Evolutionary conservation across 495 filamentous ascomycete species (phyloP), one percentile per base, ranked within the genome.

Genomic region (Collariella sp.): DNA sequence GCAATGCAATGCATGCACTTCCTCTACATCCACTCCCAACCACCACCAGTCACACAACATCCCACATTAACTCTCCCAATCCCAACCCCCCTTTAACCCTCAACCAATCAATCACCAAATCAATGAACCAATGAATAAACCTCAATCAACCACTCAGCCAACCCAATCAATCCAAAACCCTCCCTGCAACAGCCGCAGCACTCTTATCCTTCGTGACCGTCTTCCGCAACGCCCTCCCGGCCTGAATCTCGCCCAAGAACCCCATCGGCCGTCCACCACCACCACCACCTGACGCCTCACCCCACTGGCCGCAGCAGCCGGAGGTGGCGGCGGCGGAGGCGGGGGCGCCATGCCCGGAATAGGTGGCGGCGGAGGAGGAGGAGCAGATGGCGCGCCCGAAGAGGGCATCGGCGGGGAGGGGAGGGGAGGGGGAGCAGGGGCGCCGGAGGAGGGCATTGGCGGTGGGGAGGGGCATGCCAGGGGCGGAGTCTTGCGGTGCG

Each of bases 141-240:
- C 26, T 31, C 9, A 5, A 38, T 20, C 10, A 43, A 59, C 49
- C 9, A 31, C 26, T 9, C 26, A 31, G n/a, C n/a, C n/a, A n/a
- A n/a, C n/a, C n/a, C 26, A 9, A 62, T 66, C 67, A 77, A 54
- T 63, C 71, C 59, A 77, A 59, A 18, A 96, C 89, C 56, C 81
- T 81, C 19, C 90, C 90, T 40, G 87, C 83, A 40, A 82, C 72
- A 48, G 77, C 68, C 48, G 84, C 80, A 44, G 56, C 67, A 71
- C 90, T 96, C 69, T 82, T 82, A 66, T 96, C 90, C 62, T 87
- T 89, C 19, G 90, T 95, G 68, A 85, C 75, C 34, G 86, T 84
- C 74, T 95, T 95, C 74, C 71, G 86, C 58, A 96, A 73, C 13
- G 80, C 72, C 66, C 68, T 90, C 46, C 90, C 89, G 53, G 80